Evolutionary conservation across 192 early-diverging fungal species (phyloP), one percentile per base, ranked within the genome.

Genomic region (Funneliformis mosseae): DNA sequence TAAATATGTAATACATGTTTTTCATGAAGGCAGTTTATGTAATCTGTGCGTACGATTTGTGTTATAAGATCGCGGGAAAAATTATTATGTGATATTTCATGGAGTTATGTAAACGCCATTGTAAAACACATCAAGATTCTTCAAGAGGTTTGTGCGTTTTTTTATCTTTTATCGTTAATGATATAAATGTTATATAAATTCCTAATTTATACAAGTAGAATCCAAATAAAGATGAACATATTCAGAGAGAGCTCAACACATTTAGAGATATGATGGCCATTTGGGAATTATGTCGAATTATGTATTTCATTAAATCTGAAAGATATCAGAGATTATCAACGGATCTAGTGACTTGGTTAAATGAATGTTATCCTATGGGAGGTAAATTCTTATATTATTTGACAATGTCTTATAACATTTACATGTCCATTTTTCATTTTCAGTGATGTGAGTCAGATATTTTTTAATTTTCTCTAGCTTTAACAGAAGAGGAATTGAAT

Each of bases 221-320:
- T 10, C 25, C 33, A n/a, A n/a, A 1, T 41, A 7, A 70, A 70
- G 68, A 39, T 25, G 21, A 70, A 23, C 33, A n/a, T 43, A 70
- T n/a, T 25, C 9, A 70, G 5, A 18, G 4, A 9, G 68, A 70
- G 10, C 8, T 70, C 21, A n/a, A 3, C 9, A 70, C 68, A 43
- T 70, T 70, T 70, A 33, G 41, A 43, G 39, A 70, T 43, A 70
- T 70, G 33, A n/a, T 43, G 33, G 1, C n/a, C 14, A 42, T 70
- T 43, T 70, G 68, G 68, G 68, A 70, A 6, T 23, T 70, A 43
- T 70, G 68, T 41, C 38, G 68, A 45, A 70, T 70, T n/a, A 70
- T 70, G 33, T 70, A 70, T 70, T 43, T 70, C 21, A 38, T n/a
- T 9, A n/a, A 33, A 70, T 43, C 33, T n/a, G 21, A 70, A 70